Percentiles rank a stretch among this genome's conserved stretches.
These are phyloP conservation scores for Oropetium thomaeum DNA, from an alignment of 176 grass and related monocot genomes.

Conservation along the genomic window DNA sequence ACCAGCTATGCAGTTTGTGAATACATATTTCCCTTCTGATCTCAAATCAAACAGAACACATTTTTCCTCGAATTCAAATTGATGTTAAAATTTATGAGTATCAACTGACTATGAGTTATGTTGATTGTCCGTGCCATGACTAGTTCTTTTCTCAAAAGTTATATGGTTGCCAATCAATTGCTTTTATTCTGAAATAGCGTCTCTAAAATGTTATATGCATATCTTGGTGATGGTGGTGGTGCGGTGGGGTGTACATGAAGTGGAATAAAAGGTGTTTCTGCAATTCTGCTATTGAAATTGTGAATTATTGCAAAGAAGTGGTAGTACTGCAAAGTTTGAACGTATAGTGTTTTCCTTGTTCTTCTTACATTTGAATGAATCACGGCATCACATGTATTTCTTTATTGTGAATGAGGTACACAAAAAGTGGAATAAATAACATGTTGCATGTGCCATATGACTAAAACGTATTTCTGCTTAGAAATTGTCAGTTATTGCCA, in stretches of 20 bases:
- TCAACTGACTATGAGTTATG: background rate
- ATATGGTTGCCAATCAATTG: background rate
- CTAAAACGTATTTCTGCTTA: background rate
- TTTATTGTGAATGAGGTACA: background rate
- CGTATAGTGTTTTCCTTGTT: background rate
- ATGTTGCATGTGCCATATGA: too few species aligned
- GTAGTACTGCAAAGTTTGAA: background rate
- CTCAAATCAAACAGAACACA: background rate
- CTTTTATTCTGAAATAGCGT: background rate
- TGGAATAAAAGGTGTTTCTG: background rate
- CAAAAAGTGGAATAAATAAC: too few species aligned
- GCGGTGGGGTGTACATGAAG: too few species aligned
- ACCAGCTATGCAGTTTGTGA: background rate
- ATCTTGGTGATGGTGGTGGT: too few species aligned
- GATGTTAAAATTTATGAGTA: background rate
- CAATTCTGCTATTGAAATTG: background rate
- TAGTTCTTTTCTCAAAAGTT: background rate
- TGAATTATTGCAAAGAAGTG: background rate
- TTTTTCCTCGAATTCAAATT: background rate
- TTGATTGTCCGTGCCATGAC: background rate
- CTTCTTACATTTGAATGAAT: background rate
- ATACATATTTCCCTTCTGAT: background rate
- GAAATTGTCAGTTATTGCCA: background rate
- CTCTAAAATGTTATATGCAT: background rate
- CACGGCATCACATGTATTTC: background rate